phyloP scores from a whole-genome alignment of 75 land plant species.

The Pinus taeda region DNA sequence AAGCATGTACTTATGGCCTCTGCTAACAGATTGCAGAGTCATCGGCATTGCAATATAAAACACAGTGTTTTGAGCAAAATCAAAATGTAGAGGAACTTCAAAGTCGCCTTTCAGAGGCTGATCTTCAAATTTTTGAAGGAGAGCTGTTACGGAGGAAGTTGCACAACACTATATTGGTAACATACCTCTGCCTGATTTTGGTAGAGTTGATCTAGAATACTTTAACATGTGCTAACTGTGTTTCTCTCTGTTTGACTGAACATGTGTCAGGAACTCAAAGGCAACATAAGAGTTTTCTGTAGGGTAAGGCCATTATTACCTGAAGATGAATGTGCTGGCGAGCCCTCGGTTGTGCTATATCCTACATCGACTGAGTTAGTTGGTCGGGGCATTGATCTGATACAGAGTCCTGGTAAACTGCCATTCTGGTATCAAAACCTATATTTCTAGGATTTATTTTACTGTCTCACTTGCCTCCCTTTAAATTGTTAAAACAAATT shows the following conservation, averaged over 20 bases:
- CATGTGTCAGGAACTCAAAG: conserved; percentile 74
- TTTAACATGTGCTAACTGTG: background rate
- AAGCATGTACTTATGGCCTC: background rate
- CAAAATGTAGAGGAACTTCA: conserved; percentile 40
- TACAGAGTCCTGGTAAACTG: conserved; percentile 45
- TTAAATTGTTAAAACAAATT: background rate
- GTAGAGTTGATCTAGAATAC: background rate
- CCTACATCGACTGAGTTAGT: conserved; percentile 65
- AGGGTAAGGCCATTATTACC: conserved; percentile 81
- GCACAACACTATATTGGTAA: conserved; percentile 93
- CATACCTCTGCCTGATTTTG: background rate
- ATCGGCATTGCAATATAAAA: conserved; percentile 23
- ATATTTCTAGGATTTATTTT: background rate
- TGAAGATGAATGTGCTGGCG: conserved; percentile 48
- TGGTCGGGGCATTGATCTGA: conserved; percentile 76
- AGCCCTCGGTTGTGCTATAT: conserved; percentile 45
- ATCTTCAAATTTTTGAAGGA: conserved; percentile 57
- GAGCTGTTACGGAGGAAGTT: conserved; percentile 77
- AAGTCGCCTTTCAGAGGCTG: conserved; percentile 57
- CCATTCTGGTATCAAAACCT: background rate
- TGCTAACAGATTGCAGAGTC: conserved; percentile 35
- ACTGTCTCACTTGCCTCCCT: background rate
- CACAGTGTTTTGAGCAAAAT: conserved; percentile 43
- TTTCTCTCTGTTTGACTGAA: background rate
- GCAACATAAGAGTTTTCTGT: conserved; percentile 94